Evolutionary conservation across 257 asterid species (phyloP), one percentile per base, ranked within the genome.

Genomic region (Solanum pennellii): DNA sequence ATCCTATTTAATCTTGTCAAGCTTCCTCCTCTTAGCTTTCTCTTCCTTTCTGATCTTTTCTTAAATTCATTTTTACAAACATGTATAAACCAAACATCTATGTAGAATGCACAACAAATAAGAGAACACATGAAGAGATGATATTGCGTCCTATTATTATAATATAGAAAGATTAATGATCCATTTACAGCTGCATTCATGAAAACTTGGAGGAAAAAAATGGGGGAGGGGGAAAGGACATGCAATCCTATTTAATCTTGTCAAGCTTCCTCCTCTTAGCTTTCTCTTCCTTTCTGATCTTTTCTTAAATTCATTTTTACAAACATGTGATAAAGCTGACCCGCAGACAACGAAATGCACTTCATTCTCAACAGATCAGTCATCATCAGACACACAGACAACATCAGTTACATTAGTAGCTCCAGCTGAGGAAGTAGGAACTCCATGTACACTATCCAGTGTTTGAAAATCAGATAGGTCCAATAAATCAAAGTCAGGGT

Each of bases 371-470:
- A 45, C 83, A 82, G 15, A 49, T 89, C 90, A 93, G 33, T 94
- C 94, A 5, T 93, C 98, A 75, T 95, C 98, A 20, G 98, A 95
- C 75, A 94, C 90, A 90, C 93, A 93, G 87, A 95, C 96, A 20
- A 94, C 94, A 85, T 90, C 89, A 13, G 89, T 41, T 18, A 93
- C 94, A 82, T 88, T 87, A 27, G 89, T 47, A 29, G 89, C 76
- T 45, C 60, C 69, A 37, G 88, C 89, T 56, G 88, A 71, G 59
- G 92, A 79, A 60, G 87, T 65, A 74, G 85, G 33, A 59, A 86
- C 90, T 85, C 87, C 88, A 69, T 85, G 90, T 77, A 68, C 90
- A 65, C 79, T 29, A 66, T 87, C 86, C 45, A 90, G 66, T 59
- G 80, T 72, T 85, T 80, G 93, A 65, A 89, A 82, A 87, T 89